Base-by-base conservation (phyloP, 305 asterid species). In the Fraxinus sp. region DNA sequence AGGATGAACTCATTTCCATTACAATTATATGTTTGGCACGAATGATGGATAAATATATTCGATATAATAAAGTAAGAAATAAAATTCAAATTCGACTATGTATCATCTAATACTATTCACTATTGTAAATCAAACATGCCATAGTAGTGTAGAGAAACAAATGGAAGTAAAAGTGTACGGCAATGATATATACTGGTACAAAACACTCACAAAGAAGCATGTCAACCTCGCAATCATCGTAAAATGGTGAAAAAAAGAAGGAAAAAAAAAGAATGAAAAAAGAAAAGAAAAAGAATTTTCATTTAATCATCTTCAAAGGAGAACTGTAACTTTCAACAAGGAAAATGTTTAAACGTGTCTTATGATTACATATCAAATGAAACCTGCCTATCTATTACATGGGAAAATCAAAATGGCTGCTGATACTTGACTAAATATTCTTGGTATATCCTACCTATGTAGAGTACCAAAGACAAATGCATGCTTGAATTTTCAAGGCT, bases 401-500 rank as follows among this genome's bases (percentile, higher is more conserved):
- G 18, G 7, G 41, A 11, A 52, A 72, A 49, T 33, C 35, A 28
- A 52, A 9, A 24, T 64, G 72, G 33, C 16, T 64, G 72, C 71
- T 8, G 32, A 62, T 20, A 8, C 71, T 62, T 62, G 2, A 62
- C 24, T 57, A 5, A n/a, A n/a, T n/a, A 64, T 20, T 64, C 33
- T 24, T 22, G 16, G 72, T 64, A 64, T 62, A 64, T 64, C 33
- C 72, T 24, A 24, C 72, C n/a, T 9, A 64, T 64, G 73, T 24
- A 64, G 73, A 64, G 73, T 76, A 62, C 72, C 70, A 64, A 36
- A n/a, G 55, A 80, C 78, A 81, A 81, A 62, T 74, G 9, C 78
- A 85, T 16, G 78, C 75, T 68, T 79, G 76, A 79, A 64, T 14
- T 16, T 81, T 81, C 83, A 78, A 77, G 72, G 52, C 75, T 85